Percentiles rank a stretch among this genome's conserved stretches.
Conservation (phyloP, 371 early-diverging fungal species). For the Mortierella sp. region DNA sequence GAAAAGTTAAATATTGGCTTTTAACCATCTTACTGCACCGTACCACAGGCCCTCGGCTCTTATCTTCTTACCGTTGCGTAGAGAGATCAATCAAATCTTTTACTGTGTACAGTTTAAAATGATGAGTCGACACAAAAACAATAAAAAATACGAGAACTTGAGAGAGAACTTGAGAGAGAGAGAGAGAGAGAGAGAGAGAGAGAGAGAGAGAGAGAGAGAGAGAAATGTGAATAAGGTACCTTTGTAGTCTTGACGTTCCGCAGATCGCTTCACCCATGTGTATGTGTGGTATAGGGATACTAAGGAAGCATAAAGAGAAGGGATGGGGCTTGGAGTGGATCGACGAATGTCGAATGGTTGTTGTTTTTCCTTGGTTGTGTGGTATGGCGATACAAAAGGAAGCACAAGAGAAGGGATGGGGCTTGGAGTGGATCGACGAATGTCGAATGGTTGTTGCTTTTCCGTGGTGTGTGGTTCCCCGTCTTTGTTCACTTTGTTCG, state of each 20-base stretch:
- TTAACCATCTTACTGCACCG: no score
- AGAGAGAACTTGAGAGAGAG: neutral
- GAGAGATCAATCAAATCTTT: no score
- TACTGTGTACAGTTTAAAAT: no score
- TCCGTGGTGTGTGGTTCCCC: neutral
- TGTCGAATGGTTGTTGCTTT: neutral
- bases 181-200: neutral
- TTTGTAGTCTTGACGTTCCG: neutral
- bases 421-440: neutral
- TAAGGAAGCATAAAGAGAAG: neutral
- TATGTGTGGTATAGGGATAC: no score
- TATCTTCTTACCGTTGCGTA: no score
- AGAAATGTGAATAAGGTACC: neutral
- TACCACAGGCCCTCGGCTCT: no score
- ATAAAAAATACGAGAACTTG: neutral
- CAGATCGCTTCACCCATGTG: neutral
- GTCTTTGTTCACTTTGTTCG: neutral
- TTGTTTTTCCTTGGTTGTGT: neutral
- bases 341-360: neutral
- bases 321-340: slow-evolving; percentile 4
- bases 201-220: neutral
- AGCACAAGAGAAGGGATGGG: neutral
- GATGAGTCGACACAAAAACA: neutral
- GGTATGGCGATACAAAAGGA: neutral
- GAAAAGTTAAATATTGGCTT: no score